Conservation (phyloP, 176 grass and related monocot species). For the Paspalum notatum region DNA sequence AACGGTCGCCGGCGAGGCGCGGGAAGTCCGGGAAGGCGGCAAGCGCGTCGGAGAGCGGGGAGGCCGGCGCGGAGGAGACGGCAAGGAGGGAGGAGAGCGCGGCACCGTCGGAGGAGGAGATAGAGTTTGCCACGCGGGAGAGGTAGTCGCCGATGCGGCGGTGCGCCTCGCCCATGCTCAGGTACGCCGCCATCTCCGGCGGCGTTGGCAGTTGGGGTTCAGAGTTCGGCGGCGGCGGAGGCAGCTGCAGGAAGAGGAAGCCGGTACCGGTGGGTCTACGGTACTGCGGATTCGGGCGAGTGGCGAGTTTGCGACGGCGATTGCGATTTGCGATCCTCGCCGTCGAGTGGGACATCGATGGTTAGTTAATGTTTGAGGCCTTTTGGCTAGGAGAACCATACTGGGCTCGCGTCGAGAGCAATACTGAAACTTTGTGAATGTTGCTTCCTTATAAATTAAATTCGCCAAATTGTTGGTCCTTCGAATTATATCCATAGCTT, state of each 20-base stretch:
- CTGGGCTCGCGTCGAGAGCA: too few species aligned
- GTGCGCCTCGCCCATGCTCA: slow-evolving; percentile 91
- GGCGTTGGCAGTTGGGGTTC: slow-evolving; percentile 15
- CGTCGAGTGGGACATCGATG: slow-evolving; percentile 36
- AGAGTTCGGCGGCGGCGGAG: slow-evolving; percentile 23
- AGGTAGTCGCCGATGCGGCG: slow-evolving; percentile 76
- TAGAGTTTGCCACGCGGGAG: slow-evolving; percentile 57
- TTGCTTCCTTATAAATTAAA: too few species aligned
- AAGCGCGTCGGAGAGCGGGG: slow-evolving; percentile 71
- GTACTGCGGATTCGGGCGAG: too few species aligned
- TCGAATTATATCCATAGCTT: too few species aligned
- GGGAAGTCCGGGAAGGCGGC: slow-evolving; percentile 64
- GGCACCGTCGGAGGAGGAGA: slow-evolving; percentile 51
- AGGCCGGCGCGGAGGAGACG: slow-evolving; percentile 55
- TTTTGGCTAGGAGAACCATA: neutral
- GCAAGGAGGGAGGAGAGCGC: slow-evolving; percentile 60
- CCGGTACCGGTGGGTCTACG: neutral
- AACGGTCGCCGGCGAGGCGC: slow-evolving; percentile 57
- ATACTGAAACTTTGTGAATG: too few species aligned
- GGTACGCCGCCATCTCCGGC: slow-evolving; percentile 65
- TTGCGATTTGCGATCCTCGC: neutral
- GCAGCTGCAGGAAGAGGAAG: slow-evolving; percentile 4
- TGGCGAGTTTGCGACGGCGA: neutral
- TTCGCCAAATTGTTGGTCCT: too few species aligned
- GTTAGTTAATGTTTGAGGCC: neutral